These are phyloP conservation scores for Verbascum thapsus DNA, from an alignment of 257 asterid species.

Conservation along the genomic window DNA sequence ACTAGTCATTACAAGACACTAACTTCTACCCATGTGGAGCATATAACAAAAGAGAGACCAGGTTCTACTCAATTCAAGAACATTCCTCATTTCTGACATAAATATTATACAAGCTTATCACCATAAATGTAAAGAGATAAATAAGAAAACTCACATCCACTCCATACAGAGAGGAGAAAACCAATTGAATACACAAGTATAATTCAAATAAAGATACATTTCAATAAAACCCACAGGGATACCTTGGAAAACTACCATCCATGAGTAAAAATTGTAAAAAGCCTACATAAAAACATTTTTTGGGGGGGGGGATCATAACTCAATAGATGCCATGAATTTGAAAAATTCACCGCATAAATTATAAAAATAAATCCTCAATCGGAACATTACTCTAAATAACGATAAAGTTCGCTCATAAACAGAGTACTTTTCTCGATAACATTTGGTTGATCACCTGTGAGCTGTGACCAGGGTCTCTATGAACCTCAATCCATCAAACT, in stretches of 20 bases:
- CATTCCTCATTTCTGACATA: too few species aligned
- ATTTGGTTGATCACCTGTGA: slow-evolving; percentile 45
- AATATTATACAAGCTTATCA: too few species aligned
- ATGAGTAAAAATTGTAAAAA: slow-evolving; percentile 12
- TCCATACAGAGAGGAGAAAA: neutral
- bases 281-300: neutral
- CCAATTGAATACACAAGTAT: neutral
- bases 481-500: slow-evolving; percentile 59
- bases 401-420: neutral
- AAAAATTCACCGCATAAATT: too few species aligned
- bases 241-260: slow-evolving; percentile 39
- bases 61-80: too few species aligned
- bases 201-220: neutral
- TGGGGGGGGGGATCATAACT: neutral
- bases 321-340: neutral
- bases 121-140: too few species aligned
- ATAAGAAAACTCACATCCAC: too few species aligned
- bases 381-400: neutral
- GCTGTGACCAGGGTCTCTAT: slow-evolving; percentile 65
- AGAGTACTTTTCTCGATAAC: slow-evolving; percentile 8
- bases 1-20: too few species aligned
- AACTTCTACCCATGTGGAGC: too few species aligned
- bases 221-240: slow-evolving; percentile 23
- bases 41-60: too few species aligned
- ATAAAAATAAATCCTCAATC: too few species aligned